Conservation (phyloP, 2,329 filamentous ascomycete genomes). For the Fusarium sp. region DNA sequence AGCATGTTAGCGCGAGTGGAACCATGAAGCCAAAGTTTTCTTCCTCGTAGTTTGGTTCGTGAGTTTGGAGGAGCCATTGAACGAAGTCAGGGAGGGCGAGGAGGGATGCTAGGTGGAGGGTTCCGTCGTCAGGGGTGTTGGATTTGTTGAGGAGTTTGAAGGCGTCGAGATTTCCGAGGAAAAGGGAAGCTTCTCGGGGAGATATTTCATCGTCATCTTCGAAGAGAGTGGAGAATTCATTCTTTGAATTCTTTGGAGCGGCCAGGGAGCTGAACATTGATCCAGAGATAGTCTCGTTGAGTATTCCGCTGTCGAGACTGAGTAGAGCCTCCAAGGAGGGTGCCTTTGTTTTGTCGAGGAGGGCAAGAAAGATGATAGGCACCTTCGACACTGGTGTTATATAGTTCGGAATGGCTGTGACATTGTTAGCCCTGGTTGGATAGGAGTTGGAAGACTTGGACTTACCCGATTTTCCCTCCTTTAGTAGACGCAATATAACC, state of each 20-base stretch:
- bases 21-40: slow-evolving; percentile 29
- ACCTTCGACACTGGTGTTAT: neutral
- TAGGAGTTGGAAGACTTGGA: accelerated
- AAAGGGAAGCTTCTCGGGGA: slow-evolving; percentile 10
- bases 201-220: slow-evolving; percentile 21
- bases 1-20: slow-evolving; percentile 1
- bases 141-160: neutral
- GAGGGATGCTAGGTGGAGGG: slow-evolving; percentile 15
- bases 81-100: slow-evolving; percentile 11
- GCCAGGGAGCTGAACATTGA: slow-evolving; percentile 20
- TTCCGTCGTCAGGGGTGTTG: neutral
- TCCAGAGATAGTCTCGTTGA: slow-evolving; percentile 10
- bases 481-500: neutral
- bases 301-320: neutral
- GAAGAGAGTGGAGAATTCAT: slow-evolving; percentile 10
- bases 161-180: slow-evolving; percentile 11
- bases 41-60: slow-evolving; percentile 19
- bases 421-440: neutral
- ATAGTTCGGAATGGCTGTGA: neutral
- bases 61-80: slow-evolving; percentile 3
- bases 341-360: neutral
- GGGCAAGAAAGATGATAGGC: slow-evolving; percentile 6
- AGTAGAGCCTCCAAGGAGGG: slow-evolving; percentile 3
- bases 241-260: neutral
- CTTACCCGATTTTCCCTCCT: neutral